phyloP scores from a whole-genome alignment of 805 yeast genomes.

The Zygotorulaspora danielsina region DNA sequence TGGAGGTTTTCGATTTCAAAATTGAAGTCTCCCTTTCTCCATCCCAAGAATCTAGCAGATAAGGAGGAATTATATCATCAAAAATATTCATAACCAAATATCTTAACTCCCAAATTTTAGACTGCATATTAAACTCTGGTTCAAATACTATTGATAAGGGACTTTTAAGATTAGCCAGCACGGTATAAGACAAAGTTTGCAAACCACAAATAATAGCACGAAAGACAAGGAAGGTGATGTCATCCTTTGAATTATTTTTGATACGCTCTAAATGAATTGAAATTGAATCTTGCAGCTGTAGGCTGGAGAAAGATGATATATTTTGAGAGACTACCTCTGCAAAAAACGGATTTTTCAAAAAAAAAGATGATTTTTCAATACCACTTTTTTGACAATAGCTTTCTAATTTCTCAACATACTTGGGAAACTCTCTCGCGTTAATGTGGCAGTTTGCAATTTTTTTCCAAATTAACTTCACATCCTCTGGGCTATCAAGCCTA shows the following conservation, averaged over 20 bases:
- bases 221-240: slow-evolving; percentile 21
- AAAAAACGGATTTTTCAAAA: slow-evolving; percentile 31
- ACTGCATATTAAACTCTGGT: slow-evolving; percentile 11
- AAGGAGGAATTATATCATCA: slow-evolving; percentile 36
- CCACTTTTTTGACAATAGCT: slow-evolving; percentile 16
- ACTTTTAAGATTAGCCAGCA: slow-evolving; percentile 23
- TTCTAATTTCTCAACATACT: slow-evolving; percentile 48
- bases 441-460: slow-evolving; percentile 45
- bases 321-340: slow-evolving; percentile 39
- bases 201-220: slow-evolving; percentile 42
- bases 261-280: slow-evolving; percentile 18
- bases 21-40: slow-evolving; percentile 10
- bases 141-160: slow-evolving; percentile 29
- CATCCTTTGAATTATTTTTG: slow-evolving; percentile 9
- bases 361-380: slow-evolving; percentile 8
- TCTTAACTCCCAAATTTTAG: slow-evolving; percentile 43
- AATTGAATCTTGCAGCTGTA: slow-evolving; percentile 39
- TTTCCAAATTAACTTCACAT: slow-evolving; percentile 22
- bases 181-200: slow-evolving; percentile 30
- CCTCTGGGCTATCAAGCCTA: slow-evolving; percentile 7
- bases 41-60: slow-evolving; percentile 17
- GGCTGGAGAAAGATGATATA: slow-evolving; percentile 43
- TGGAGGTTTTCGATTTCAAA: slow-evolving; percentile 1
- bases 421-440: slow-evolving; percentile 53
- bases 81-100: slow-evolving; percentile 48